Percentiles rank a stretch among this genome's conserved stretches.
Conservation (phyloP, 352 stramenopile species). For the Phytophthora hibernalis region DNA sequence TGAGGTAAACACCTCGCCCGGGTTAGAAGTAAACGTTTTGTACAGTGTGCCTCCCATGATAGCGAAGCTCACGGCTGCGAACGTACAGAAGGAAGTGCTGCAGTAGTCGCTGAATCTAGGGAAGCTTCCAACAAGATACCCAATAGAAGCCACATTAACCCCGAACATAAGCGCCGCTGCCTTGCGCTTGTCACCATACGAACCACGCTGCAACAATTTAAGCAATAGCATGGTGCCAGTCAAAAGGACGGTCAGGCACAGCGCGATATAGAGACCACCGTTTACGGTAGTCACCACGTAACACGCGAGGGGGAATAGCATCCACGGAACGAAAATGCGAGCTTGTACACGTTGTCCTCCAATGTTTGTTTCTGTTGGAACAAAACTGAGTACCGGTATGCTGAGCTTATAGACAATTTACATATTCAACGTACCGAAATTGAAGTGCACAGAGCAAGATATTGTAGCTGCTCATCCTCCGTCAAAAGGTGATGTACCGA, state of each 20-base stretch:
- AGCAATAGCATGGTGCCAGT: conserved; percentile 44
- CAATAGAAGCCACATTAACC: conserved; percentile 77
- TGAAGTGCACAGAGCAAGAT: conserved; percentile 44
- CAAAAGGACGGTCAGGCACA: conserved; percentile 48
- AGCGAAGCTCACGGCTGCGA: conserved; percentile 31
- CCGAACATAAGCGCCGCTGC: conserved; percentile 76
- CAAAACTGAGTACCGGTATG: neutral
- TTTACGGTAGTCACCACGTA: conserved; percentile 49
- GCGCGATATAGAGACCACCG: conserved; percentile 44
- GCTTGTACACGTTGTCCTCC: conserved; percentile 73
- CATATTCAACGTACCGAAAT: conserved; percentile 44
- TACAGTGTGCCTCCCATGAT: conserved; percentile 64
- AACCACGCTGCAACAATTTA: conserved; percentile 63
- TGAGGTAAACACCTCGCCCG: conserved; percentile 69
- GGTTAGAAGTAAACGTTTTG: conserved; percentile 57
- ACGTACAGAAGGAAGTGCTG: conserved; percentile 38
- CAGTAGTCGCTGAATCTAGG: conserved; percentile 42
- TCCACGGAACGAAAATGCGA: conserved; percentile 80
- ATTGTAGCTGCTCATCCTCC: conserved; percentile 64
- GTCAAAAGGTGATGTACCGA: conserved; percentile 53
- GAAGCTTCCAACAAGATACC: conserved; percentile 63
- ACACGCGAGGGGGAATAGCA: conserved; percentile 54
- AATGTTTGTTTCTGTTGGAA: conserved; percentile 59
- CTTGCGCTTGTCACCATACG: conserved; percentile 82
- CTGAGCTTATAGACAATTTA: neutral